Percentiles rank a stretch among this genome's conserved stretches.
phyloP scores from a whole-genome alignment of 805 yeast species.

The Starmerella potacharoeniae region DNA sequence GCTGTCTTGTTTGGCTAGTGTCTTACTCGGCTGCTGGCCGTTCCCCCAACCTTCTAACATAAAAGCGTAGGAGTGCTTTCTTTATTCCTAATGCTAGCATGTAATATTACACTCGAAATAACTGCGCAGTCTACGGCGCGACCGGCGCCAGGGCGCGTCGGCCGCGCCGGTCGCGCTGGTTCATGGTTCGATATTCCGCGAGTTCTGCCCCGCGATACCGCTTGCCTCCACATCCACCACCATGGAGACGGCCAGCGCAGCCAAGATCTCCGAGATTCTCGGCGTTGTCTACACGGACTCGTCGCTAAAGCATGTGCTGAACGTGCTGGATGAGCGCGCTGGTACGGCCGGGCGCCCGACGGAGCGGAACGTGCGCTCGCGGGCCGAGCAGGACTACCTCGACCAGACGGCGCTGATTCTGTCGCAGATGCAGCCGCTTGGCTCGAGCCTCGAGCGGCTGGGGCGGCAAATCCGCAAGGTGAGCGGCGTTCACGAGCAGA shows the following conservation, averaged over 20 bases:
- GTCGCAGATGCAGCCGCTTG: slow-evolving; percentile 29
- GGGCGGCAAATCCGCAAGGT: slow-evolving; percentile 21
- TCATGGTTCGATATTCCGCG: background rate
- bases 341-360: background rate
- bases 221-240: background rate
- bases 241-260: slow-evolving; percentile 9
- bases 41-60: too few species aligned
- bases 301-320: slow-evolving; percentile 18
- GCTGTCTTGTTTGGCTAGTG: too few species aligned
- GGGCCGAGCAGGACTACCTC: slow-evolving; percentile 12
- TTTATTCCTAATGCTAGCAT: too few species aligned
- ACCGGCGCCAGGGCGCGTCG: too few species aligned
- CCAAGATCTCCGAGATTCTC: slow-evolving; percentile 17
- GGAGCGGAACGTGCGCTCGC: slow-evolving; percentile 17
- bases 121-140: too few species aligned
- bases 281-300: slow-evolving; percentile 21
- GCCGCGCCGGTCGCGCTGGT: too few species aligned
- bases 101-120: too few species aligned
- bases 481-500: slow-evolving; percentile 15
- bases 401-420: slow-evolving; percentile 22
- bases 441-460: slow-evolving; percentile 21
- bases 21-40: too few species aligned
- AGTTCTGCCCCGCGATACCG: background rate
- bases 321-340: slow-evolving; percentile 16
- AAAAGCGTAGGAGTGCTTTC: too few species aligned